Conservation (phyloP, 768 basidiomycete genomes). For the Pleurotus pulmonarius region DNA sequence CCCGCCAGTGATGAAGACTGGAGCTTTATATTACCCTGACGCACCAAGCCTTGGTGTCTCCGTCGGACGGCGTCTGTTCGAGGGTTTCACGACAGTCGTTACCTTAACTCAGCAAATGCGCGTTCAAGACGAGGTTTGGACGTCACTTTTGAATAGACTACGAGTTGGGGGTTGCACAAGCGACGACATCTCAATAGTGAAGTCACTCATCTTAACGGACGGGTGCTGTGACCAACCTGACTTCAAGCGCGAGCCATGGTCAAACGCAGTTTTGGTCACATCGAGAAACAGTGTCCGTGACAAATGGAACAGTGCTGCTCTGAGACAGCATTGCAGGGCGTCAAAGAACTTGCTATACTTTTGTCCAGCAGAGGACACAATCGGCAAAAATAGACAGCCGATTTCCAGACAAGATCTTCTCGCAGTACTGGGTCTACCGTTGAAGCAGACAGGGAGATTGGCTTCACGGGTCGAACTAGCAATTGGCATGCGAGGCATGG, state of each 20-base stretch:
- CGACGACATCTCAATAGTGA: slow-evolving; percentile 22
- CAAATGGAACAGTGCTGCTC: slow-evolving; percentile 21
- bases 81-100: slow-evolving; percentile 25
- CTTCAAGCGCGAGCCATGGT: slow-evolving; percentile 19
- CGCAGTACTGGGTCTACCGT: no score
- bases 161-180: slow-evolving; percentile 18
- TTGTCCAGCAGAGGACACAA: no score
- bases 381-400: no score
- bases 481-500: no score
- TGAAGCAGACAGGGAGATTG: no score
- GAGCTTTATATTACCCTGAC: slow-evolving; percentile 15
- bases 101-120: slow-evolving; percentile 29
- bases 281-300: slow-evolving; percentile 23
- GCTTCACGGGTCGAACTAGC: no score
- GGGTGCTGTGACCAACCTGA: slow-evolving; percentile 8
- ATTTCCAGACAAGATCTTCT: no score
- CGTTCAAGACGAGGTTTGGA: slow-evolving; percentile 26
- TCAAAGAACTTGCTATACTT: no score
- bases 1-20: slow-evolving; percentile 18
- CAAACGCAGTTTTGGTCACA: slow-evolving; percentile 20
- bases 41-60: not conserved
- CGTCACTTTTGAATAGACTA: slow-evolving; percentile 21
- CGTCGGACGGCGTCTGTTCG: slow-evolving; percentile 19
- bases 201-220: slow-evolving; percentile 16
- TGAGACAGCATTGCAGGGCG: slow-evolving; percentile 9